Percentiles rank a stretch among this genome's conserved stretches.
phyloP scores from a whole-genome alignment of 768 basidiomycete species.

The Phanerochaete sordida region DNA sequence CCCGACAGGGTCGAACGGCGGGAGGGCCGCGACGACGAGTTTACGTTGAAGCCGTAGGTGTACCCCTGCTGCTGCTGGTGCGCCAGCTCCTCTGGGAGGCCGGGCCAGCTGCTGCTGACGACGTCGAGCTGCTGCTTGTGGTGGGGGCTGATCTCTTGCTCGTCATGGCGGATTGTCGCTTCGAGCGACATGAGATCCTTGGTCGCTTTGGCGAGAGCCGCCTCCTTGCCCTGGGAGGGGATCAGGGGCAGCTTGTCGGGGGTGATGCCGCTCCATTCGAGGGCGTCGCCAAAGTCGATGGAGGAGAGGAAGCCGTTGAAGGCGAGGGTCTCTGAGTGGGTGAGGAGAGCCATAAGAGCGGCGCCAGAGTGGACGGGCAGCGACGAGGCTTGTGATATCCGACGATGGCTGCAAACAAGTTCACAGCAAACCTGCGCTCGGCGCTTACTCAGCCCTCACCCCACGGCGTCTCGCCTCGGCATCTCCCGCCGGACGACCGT shows the following conservation, averaged over 20 bases:
- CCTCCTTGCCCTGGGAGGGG: slow-evolving; percentile 51
- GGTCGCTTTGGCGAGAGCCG: slow-evolving; percentile 69
- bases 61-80: slow-evolving; percentile 7
- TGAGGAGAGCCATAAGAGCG: slow-evolving; percentile 54
- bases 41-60: slow-evolving; percentile 10
- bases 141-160: slow-evolving; percentile 1
- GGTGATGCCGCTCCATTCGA: slow-evolving; percentile 48
- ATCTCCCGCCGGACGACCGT: neutral
- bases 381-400: slow-evolving; percentile 13
- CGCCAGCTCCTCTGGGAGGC: slow-evolving; percentile 1
- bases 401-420: neutral
- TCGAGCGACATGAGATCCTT: slow-evolving; percentile 82
- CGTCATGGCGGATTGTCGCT: slow-evolving; percentile 10
- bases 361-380: slow-evolving; percentile 5
- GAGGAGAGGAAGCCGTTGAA: slow-evolving; percentile 64
- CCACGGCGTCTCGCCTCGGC: slow-evolving; percentile 1
- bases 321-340: slow-evolving; percentile 61
- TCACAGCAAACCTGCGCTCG: slow-evolving; percentile 4
- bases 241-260: slow-evolving; percentile 37
- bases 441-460: neutral
- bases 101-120: slow-evolving; percentile 9
- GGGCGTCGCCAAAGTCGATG: slow-evolving; percentile 33
- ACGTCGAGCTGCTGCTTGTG: neutral
- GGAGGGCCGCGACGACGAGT: slow-evolving; percentile 1
- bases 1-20: neutral